Base-by-base conservation (phyloP, 768 basidiomycete species). In the Kwoniella botswanensis region DNA sequence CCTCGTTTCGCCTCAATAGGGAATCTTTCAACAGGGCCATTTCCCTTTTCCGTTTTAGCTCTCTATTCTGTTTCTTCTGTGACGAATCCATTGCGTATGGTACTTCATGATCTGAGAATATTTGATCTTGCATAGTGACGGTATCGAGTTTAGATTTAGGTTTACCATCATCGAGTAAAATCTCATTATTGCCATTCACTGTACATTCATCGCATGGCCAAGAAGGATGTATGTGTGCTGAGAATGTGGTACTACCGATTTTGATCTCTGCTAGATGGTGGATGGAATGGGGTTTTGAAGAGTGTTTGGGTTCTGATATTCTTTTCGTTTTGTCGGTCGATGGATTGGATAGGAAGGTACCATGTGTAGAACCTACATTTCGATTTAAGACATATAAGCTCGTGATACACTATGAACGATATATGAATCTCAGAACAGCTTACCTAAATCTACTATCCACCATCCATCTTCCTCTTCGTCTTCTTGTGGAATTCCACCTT, bases 381-480 rank as follows among this genome's bases (percentile, higher is more conserved):
- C 35, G 35, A 35, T 35, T 15, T 15, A 15, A 50, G 46, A 50
- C 46, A 50, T 50, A 15, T 13, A 15, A 50, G 46, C 12, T 50
- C 9, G 18, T 13, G 46, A 50, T 50, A 50, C 12, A 50, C 35
- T 9, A 35, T 35, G 35, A 35, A 35, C 1, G 35, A 35, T 35
- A 35, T 9, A 35, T 35, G 35, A 6, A 9, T 35, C 9, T 50
- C 18, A n/a, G 55, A 54, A n/a, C 10, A 56, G 72, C 80, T 55
- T 64, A 81, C 82, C 82, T 12, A 78, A 71, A 72, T 83, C 82
- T 2, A 81, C 82, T 3, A 82, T 64, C 76, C 78, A 80, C 76
- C 76, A 83, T n/a, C 73, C 74, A 50, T 74, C 72, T 15, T 65
- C 71, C 6, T 68, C 74, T 4, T 41, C 70, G 15, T 67, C 73